Evolutionary conservation across 2,329 filamentous ascomycete genomes (phyloP), one percentile per base, ranked within the genome.

Genomic region (Pseudogymnoascus verrucosus): DNA sequence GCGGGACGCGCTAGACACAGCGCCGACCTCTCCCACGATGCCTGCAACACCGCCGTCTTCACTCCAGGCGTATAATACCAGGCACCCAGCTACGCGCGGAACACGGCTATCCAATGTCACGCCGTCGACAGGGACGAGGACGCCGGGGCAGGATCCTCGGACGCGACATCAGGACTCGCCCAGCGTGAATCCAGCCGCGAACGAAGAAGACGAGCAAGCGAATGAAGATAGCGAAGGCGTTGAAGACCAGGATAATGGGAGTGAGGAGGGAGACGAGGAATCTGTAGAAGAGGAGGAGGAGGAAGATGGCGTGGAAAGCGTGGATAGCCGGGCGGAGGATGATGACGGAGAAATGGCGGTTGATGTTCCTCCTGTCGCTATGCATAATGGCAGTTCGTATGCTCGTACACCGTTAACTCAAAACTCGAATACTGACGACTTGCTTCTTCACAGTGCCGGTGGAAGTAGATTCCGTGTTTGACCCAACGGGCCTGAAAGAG

Each of bases 401-500:
- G 2, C 34, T 14, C 2, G 10, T 42, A n/a, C 6, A 61, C 4
- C 16, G n/a, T 26, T 5, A 73, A 73, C n/a, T 72, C 75, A 10
- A 36, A 5, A 11, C 16, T 26, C 14, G 14, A 12, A 26, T 34
- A 14, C 37, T 57, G 16, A 63, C 34, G 8, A 21, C 5, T 34
- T 23, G 42, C 21, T 19, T 1, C 11, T 31, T 5, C 37, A 28
- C 63, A 73, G 71, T 69, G 11, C 68, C 68, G n/a, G 74, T 74
- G 69, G 73, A 74, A 40, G 65, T 71, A 6, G 69, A 73, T 63
- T 62, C 71, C 4, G 71, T 73, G 0, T 83, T 87, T 62, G 80
- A 86, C 63, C 78, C 85, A 12, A 76, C 80, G 16, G 80, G 87
- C 47, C 79, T 93, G 66, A 93, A 92, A 74, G 91, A 95, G 73